A percentile compares a stretch with the other conserved stretches of the same genome.
Evolutionary conservation across 176 grass and related monocot species (phyloP).

Genomic region (Paspalum vaginatum): DNA sequence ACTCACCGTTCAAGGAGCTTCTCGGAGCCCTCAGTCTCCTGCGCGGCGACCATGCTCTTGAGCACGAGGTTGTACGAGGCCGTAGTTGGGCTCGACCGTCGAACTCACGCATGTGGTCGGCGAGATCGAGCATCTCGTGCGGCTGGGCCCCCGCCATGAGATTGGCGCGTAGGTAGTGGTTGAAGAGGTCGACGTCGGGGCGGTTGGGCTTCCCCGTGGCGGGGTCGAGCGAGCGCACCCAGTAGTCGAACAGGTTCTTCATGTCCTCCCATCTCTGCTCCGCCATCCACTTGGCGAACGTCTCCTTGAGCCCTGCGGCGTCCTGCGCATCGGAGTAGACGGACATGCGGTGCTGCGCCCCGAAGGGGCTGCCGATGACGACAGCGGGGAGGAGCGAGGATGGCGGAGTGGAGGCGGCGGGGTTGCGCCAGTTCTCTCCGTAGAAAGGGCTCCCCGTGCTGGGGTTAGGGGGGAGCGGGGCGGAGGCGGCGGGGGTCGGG

Average conservation of each 20-base stretch:
- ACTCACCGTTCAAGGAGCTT: conserved; percentile 52
- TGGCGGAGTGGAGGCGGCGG: conserved; percentile 31
- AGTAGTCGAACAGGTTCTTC: conserved; percentile 75
- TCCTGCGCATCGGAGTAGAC: conserved; percentile 43
- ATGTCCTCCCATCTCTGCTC: conserved; percentile 76
- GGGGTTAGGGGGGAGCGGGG: conserved; percentile 81
- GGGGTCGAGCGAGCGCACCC: conserved; percentile 78
- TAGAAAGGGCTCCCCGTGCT: conserved; percentile 87
- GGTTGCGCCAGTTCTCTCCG: conserved; percentile 86
- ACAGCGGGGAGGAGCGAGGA: conserved; percentile 57
- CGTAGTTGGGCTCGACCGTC: conserved; percentile 67
- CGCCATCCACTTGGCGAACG: conserved; percentile 68
- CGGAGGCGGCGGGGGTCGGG: conserved; percentile 31
- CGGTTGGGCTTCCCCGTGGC: conserved; percentile 78
- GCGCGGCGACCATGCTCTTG: conserved; percentile 45
- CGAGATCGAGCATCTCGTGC: conserved; percentile 70
- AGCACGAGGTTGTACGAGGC: conserved; percentile 95
- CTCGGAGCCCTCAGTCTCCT: conserved; percentile 37
- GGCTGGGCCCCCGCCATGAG: conserved; percentile 65
- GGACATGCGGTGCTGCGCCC: conserved; percentile 33
- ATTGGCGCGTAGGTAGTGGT: conserved; percentile 80
- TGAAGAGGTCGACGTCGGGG: conserved; percentile 88
- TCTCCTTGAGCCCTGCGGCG: conserved; percentile 61
- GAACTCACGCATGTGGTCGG: conserved; percentile 84
- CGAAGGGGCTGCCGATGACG: conserved; percentile 1